These are phyloP conservation scores for Zasmidium citrigriseum DNA, from an alignment of 2,329 filamentous ascomycete genomes.

Conservation along the genomic window DNA sequence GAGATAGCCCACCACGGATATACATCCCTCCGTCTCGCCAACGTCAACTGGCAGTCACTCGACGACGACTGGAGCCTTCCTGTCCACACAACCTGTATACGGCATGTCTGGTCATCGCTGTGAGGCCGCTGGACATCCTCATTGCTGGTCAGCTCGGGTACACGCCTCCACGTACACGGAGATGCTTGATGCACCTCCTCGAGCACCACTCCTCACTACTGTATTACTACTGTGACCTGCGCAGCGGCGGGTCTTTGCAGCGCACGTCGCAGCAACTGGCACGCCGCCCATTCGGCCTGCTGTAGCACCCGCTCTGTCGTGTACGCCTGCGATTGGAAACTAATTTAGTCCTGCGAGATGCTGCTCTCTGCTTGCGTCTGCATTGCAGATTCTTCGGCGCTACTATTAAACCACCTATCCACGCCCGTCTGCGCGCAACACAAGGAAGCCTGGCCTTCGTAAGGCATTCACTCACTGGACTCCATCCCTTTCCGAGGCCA, in stretches of 20 bases:
- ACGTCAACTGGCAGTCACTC: too few relatives aligned
- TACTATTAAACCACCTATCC: conserved; percentile 6
- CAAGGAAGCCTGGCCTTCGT: conserved; percentile 20
- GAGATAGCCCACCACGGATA: too few relatives aligned
- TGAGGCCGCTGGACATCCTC: not conserved
- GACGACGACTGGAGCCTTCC: too few relatives aligned
- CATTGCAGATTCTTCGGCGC: conserved; percentile 9
- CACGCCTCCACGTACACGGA: too few relatives aligned
- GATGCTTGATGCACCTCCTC: too few relatives aligned
- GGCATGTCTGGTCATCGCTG: too few relatives aligned
- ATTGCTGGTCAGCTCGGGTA: too few relatives aligned
- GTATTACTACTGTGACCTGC: not conserved
- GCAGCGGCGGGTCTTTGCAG: not conserved
- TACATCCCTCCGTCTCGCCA: too few relatives aligned
- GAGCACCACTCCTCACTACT: too few relatives aligned
- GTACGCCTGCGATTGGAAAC: conserved; percentile 17
- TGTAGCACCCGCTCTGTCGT: conserved; percentile 11
- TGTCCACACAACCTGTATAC: too few relatives aligned
- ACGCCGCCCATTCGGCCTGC: conserved; percentile 1
- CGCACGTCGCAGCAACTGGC: conserved; percentile 1
- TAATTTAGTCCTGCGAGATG: conserved; percentile 3
- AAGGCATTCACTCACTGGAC: not conserved
- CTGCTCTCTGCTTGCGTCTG: conserved; percentile 6
- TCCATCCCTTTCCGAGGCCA: not conserved
- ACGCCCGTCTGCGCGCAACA: not conserved